These are phyloP conservation scores for Cyamopsis tetragonoloba DNA, from an alignment of 306 rosid species.

Conservation along the genomic window DNA sequence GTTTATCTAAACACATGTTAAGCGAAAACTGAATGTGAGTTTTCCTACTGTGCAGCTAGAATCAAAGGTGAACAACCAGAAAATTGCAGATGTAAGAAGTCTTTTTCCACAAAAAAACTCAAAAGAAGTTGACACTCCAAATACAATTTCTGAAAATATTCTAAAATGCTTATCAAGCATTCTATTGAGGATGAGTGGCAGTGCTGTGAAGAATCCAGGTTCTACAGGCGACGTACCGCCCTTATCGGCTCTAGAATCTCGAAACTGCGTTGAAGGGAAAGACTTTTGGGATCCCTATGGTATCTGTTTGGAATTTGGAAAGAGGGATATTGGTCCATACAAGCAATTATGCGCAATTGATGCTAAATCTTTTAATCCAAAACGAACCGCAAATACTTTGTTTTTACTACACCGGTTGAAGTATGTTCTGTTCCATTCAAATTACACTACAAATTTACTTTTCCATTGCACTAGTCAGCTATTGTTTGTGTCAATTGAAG, in stretches of 20 bases:
- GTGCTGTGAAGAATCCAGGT: slow-evolving; percentile 46
- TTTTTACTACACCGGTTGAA: slow-evolving; percentile 68
- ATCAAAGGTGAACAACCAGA: slow-evolving; percentile 32
- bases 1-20: no score
- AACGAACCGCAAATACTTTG: slow-evolving; percentile 62
- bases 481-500: not conserved
- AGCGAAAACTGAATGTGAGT: slow-evolving; percentile 30
- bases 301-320: slow-evolving; percentile 59
- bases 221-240: slow-evolving; percentile 35
- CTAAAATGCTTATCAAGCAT: slow-evolving; percentile 80
- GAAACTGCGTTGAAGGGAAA: slow-evolving; percentile 27
- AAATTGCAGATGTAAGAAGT: slow-evolving; percentile 38
- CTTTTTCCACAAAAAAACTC: slow-evolving; percentile 29
- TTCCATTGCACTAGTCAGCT: slow-evolving; percentile 10
- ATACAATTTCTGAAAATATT: slow-evolving; percentile 69
- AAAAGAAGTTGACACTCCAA: slow-evolving; percentile 59
- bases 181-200: slow-evolving; percentile 68
- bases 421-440: slow-evolving; percentile 40
- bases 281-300: slow-evolving; percentile 64
- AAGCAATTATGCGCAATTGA: slow-evolving; percentile 54
- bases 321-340: slow-evolving; percentile 76
- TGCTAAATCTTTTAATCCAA: slow-evolving; percentile 55
- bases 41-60: slow-evolving; percentile 56
- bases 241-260: slow-evolving; percentile 32
- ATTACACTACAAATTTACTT: not conserved